Conservation (phyloP, 768 basidiomycete species). For the Calocybe indica region DNA sequence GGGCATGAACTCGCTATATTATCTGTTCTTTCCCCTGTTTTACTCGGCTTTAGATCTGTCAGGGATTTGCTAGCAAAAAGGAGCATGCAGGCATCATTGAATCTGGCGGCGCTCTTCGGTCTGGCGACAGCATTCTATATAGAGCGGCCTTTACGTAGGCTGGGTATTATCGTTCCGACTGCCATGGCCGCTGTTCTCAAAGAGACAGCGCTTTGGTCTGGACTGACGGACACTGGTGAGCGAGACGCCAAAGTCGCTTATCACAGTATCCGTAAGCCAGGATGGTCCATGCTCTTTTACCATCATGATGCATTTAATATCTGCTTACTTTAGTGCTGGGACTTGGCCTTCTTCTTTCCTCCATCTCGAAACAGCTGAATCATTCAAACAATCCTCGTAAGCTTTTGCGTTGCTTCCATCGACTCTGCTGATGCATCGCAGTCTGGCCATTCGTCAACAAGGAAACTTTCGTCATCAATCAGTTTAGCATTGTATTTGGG, state of each 20-base stretch:
- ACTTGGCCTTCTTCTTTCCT: conserved; percentile 59
- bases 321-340: conserved; percentile 43
- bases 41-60: conserved; percentile 45
- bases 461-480: conserved; percentile 65
- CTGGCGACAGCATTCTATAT: conserved; percentile 43
- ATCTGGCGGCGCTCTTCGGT: conserved; percentile 44
- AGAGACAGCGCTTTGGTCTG: conserved; percentile 48
- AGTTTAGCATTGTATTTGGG: conserved; percentile 54
- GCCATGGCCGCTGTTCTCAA: conserved; percentile 44
- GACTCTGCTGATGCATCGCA: conserved; percentile 14
- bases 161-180: conserved; percentile 52
- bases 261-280: conserved; percentile 40
- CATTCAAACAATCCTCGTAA: conserved; percentile 76
- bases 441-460: conserved; percentile 78
- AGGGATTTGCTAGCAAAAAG: conserved; percentile 39
- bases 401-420: conserved; percentile 1
- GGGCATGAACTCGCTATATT: conserved; percentile 78
- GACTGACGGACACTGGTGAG: conserved; percentile 9
- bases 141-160: conserved; percentile 44
- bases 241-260: conserved; percentile 29
- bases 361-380: conserved; percentile 71
- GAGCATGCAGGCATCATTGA: conserved; percentile 42
- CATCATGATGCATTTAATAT: not conserved
- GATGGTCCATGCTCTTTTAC: conserved; percentile 6
- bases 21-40: conserved; percentile 59